Percentiles rank a stretch among this genome's conserved stretches.
Evolutionary conservation across 306 rosid genomes (phyloP).

Genomic region (Coriaria nepalensis): DNA sequence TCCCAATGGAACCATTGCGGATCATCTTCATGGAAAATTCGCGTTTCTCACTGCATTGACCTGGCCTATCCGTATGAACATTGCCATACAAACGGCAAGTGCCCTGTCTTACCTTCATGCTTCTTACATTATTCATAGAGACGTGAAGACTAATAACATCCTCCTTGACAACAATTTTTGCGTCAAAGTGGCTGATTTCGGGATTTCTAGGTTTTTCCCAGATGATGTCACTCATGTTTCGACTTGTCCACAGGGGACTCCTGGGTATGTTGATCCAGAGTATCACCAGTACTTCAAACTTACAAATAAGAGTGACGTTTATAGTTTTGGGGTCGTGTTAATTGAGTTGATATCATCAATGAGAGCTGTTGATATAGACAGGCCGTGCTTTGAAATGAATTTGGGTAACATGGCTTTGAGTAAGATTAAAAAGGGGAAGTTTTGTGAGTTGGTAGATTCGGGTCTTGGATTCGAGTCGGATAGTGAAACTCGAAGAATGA

Average conservation of each 20-base stretch:
- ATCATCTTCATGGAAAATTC: conserved; percentile 56
- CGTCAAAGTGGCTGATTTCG: conserved; percentile 70
- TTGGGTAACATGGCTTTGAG: conserved; percentile 34
- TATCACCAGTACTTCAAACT: conserved; percentile 52
- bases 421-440: conserved; percentile 29
- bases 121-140: conserved; percentile 58
- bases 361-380: conserved; percentile 47
- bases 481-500: conserved; percentile 27
- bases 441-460: conserved; percentile 39
- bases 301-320: conserved; percentile 61
- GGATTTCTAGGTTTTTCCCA: conserved; percentile 58
- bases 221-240: conserved; percentile 48
- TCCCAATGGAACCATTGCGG: conserved; percentile 59
- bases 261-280: conserved; percentile 67
- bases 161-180: conserved; percentile 37
- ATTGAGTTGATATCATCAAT: conserved; percentile 52
- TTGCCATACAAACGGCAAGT: conserved; percentile 54
- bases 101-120: conserved; percentile 69
- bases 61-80: conserved; percentile 48
- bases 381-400: conserved; percentile 51
- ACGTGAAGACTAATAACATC: conserved; percentile 66
- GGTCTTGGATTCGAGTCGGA: conserved; percentile 43
- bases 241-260: conserved; percentile 73
- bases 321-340: conserved; percentile 65
- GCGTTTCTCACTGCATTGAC: conserved; percentile 25